Percentiles rank a stretch among this genome's conserved stretches.
phyloP scores from a whole-genome alignment of 2,329 filamentous ascomycete genomes.

The Tolypocladium ophioglossoides region DNA sequence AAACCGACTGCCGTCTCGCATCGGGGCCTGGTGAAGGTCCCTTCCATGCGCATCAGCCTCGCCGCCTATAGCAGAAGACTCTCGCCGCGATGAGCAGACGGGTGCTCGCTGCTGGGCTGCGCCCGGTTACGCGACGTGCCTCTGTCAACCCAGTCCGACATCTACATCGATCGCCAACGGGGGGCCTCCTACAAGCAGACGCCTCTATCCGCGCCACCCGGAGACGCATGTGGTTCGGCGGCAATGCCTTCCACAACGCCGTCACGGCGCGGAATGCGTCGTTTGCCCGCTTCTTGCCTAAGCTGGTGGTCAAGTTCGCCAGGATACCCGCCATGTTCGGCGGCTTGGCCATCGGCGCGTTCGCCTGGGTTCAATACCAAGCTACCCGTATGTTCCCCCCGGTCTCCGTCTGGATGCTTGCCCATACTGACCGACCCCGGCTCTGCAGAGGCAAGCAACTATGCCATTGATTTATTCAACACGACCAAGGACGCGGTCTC shows the following conservation, averaged over 20 bases:
- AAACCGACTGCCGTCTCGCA: not conserved
- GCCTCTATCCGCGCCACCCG: conserved; percentile 49
- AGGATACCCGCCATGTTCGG: conserved; percentile 87
- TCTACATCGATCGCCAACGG: conserved; percentile 55
- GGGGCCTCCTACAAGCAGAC: conserved; percentile 59
- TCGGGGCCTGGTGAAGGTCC: not conserved
- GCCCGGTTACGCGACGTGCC: conserved; percentile 54
- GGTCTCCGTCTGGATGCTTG: not conserved
- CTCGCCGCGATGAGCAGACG: conserved; percentile 22
- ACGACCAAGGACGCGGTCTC: conserved; percentile 62
- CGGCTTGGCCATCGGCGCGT: conserved; percentile 71
- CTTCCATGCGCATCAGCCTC: not conserved
- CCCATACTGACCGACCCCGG: conserved; percentile 13
- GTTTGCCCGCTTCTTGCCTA: conserved; percentile 62
- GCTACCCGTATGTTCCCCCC: conserved; percentile 58
- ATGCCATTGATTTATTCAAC: conserved; percentile 55
- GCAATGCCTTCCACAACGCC: conserved; percentile 76
- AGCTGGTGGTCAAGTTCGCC: conserved; percentile 80
- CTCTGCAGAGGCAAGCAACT: conserved; percentile 35
- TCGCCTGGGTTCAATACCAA: conserved; percentile 94
- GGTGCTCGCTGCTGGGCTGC: conserved; percentile 57
- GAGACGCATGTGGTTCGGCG: conserved; percentile 64
- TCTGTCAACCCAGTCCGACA: conserved; percentile 46
- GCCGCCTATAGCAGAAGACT: conserved; percentile 1
- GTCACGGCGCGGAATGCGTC: conserved; percentile 54